Percentiles rank a stretch among this genome's conserved stretches.
Evolutionary conservation across 768 basidiomycete genomes (phyloP).

Genomic region (Austroboletus festivus): DNA sequence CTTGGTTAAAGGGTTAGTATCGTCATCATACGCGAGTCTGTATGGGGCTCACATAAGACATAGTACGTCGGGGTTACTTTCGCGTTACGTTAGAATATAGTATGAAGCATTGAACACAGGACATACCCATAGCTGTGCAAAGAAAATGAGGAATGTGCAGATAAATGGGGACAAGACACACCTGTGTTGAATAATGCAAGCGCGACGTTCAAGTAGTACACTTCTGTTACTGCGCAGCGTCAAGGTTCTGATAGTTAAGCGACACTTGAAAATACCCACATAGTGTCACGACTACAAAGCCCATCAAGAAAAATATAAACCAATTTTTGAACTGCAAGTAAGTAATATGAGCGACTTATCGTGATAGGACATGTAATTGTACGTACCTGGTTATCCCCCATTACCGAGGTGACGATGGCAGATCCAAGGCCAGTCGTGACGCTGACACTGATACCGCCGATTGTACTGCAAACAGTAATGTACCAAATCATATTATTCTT

Average conservation of each 20-base stretch:
- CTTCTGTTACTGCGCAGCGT: conserved; percentile 65
- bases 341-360: not conserved
- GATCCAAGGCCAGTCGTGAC: conserved; percentile 93
- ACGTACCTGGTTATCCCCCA: conserved; percentile 75
- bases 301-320: conserved; percentile 88
- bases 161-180: conserved; percentile 31
- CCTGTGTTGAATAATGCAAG: conserved; percentile 93
- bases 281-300: conserved; percentile 80
- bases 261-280: conserved; percentile 40
- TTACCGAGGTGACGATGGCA: conserved; percentile 77
- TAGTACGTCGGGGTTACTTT: conserved; percentile 86
- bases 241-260: not conserved
- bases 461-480: conserved; percentile 92
- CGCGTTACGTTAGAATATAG: conserved; percentile 17
- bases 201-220: conserved; percentile 94
- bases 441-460: conserved; percentile 92
- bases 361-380: not conserved
- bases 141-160: not conserved
- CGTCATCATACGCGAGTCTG: not conserved
- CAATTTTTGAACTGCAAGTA: conserved; percentile 79
- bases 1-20: conserved; percentile 32
- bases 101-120: not conserved
- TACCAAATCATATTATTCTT: conserved; percentile 95
- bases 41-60: conserved; percentile 60
- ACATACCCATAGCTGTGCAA: conserved; percentile 62